Evolutionary conservation across 1,284 basidiomycete species (phyloP).

Genomic region (Fomitopsis betulina): DNA sequence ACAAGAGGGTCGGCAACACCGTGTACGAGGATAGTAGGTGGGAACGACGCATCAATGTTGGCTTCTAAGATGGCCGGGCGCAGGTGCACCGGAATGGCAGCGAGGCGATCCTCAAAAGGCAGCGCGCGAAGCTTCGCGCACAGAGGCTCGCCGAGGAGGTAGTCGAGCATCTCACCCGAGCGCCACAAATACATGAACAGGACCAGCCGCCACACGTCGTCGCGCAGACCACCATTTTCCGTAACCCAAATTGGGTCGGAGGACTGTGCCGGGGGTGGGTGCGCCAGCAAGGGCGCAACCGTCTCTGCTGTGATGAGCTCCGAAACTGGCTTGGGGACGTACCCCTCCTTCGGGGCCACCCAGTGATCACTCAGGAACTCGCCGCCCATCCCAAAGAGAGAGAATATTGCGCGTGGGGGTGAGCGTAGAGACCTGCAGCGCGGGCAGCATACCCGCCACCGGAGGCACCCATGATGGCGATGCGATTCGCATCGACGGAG

Average conservation of each 20-base stretch:
- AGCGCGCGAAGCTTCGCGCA: background rate
- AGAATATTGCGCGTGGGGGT: background rate
- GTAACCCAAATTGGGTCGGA: background rate
- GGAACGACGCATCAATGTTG: background rate
- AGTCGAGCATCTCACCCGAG: too few relatives aligned
- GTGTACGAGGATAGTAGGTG: background rate
- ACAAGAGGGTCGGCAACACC: background rate
- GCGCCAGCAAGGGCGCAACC: background rate
- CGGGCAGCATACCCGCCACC: background rate
- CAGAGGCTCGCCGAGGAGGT: background rate
- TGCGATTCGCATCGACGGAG: background rate
- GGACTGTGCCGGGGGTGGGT: background rate
- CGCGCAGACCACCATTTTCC: background rate
- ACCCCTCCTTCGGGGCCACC: background rate
- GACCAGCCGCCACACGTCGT: too few relatives aligned
- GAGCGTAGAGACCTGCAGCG: background rate
- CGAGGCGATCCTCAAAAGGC: background rate
- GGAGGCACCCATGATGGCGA: background rate
- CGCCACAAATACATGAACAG: too few relatives aligned
- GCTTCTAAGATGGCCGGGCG: background rate
- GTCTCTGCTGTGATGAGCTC: background rate
- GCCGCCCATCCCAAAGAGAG: background rate
- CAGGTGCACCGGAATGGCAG: background rate
- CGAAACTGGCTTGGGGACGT: background rate
- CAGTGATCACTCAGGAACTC: background rate